Conservation (phyloP, 768 basidiomycete species). For the Amanita fuliginea region DNA sequence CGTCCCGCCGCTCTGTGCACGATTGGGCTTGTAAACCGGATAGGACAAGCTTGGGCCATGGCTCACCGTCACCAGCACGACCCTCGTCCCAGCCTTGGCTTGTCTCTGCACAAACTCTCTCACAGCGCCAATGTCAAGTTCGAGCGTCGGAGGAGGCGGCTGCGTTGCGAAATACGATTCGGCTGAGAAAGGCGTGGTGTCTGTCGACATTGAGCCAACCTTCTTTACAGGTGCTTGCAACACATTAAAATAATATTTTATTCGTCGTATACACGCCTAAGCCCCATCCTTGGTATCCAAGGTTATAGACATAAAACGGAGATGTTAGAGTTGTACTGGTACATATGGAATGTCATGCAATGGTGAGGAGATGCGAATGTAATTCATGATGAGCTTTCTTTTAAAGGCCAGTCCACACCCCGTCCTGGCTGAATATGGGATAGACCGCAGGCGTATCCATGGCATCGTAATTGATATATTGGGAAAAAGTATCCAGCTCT, state of each 20-base stretch:
- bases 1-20: constrained; percentile 86
- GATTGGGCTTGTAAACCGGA: neutral
- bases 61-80: constrained; percentile 91
- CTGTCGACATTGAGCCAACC: neutral
- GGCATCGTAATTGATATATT: neutral
- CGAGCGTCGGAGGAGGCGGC: constrained; percentile 60
- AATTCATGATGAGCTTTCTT: neutral
- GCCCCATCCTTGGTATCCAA: neutral
- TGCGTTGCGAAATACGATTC: constrained; percentile 89
- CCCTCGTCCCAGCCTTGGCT: constrained; percentile 48
- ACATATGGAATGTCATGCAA: neutral
- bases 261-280: neutral
- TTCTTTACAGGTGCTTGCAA: no score
- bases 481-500: neutral
- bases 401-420: neutral
- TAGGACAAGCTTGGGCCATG: neutral
- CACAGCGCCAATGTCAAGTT: constrained; percentile 54
- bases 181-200: constrained; percentile 55
- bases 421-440: neutral
- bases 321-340: neutral
- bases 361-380: neutral
- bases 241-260: neutral
- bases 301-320: neutral
- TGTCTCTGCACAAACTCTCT: constrained; percentile 65
- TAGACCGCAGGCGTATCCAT: neutral